Base-by-base conservation (phyloP, 148 eudicot species). In the Pouteria glomerata region DNA sequence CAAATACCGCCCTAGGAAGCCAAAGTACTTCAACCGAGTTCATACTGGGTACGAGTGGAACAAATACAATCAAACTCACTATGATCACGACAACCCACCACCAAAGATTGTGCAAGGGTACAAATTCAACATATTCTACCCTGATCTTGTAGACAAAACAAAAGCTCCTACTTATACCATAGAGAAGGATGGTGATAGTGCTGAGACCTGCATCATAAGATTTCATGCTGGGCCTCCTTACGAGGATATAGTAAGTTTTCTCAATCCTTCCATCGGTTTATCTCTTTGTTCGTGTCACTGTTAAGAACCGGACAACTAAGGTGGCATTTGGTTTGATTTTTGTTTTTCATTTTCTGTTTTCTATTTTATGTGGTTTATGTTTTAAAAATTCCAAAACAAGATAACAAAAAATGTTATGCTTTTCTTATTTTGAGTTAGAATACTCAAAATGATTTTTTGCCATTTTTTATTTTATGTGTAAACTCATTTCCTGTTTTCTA, bases 11-110 rank as follows among this genome's bases (percentile, higher is more conserved):
- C 99, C 99, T 0, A 82, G 99, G 79, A 95, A 95, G 73, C 99
- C 99, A 1, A 95, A 95, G 79, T 95, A 95, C 78, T 95, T 95
- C 68, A 95, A 95, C 62, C 97, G 99, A 45, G 99, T 95, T 66
- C 99, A 95, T 73, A 95, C 99, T n/a, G 99, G 99, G 45, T 95
- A 95, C 55, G 99, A 95, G 78, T 95, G 99, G 99, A 95, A 95
- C 73, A 95, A 95, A 62, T 95, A 95, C 86, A 95, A 95, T 81
- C 99, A 95, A 71, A 95, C 99, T 23, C 99, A 95, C 71, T 95
- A 95, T 69, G 99, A 95, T 73, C 97, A 95, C 11, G 99, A 95
- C 76, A 91, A 92, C 56, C 97, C 97, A 8, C 97, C 99, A 45
- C 97, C 99, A 19, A 95, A 95, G 81, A 83, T 88, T 27, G 99